Conservation (phyloP, 768 basidiomycete species). For the Glaciozyma martinii region DNA sequence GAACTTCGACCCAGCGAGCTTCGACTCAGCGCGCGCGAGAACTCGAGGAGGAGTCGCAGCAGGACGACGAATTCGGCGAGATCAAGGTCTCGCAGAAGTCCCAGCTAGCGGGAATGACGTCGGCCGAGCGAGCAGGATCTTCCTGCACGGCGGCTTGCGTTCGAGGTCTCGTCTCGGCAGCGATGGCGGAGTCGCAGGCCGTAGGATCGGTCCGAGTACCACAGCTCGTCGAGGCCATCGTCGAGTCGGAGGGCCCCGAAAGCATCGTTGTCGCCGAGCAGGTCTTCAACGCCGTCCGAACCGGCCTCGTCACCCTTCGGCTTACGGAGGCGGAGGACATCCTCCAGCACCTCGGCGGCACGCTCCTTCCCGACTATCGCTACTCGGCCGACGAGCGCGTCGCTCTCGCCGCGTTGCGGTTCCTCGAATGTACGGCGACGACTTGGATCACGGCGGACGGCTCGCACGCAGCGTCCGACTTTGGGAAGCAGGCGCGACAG, state of each 20-base stretch:
- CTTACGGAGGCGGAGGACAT: slow-evolving; percentile 49
- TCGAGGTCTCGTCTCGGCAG: slow-evolving; percentile 17
- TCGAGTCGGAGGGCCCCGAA: slow-evolving; percentile 44
- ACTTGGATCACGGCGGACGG: slow-evolving; percentile 48
- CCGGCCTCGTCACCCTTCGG: slow-evolving; percentile 51
- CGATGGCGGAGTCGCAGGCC: slow-evolving; percentile 25
- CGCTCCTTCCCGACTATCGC: slow-evolving; percentile 49
- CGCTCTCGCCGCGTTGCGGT: slow-evolving; percentile 50
- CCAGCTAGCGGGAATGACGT: neutral
- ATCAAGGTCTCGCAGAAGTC: slow-evolving; percentile 1
- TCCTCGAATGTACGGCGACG: slow-evolving; percentile 57
- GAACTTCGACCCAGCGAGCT: slow-evolving; percentile 1
- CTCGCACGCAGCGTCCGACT: slow-evolving; percentile 35
- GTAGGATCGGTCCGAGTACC: slow-evolving; percentile 29
- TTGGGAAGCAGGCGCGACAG: slow-evolving; percentile 45
- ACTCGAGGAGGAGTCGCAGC: slow-evolving; percentile 8
- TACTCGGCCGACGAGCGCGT: slow-evolving; percentile 51
- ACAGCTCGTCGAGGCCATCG: slow-evolving; percentile 33
- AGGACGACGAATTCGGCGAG: slow-evolving; percentile 33
- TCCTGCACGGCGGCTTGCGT: slow-evolving; percentile 7
- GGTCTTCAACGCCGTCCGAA: slow-evolving; percentile 52
- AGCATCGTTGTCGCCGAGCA: slow-evolving; percentile 53
- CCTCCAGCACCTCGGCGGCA: slow-evolving; percentile 48
- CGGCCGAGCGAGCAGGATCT: neutral
- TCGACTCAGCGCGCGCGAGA: slow-evolving; percentile 14